Base-by-base conservation (phyloP, 2,329 filamentous ascomycete species). In the Passalora sequoiae region DNA sequence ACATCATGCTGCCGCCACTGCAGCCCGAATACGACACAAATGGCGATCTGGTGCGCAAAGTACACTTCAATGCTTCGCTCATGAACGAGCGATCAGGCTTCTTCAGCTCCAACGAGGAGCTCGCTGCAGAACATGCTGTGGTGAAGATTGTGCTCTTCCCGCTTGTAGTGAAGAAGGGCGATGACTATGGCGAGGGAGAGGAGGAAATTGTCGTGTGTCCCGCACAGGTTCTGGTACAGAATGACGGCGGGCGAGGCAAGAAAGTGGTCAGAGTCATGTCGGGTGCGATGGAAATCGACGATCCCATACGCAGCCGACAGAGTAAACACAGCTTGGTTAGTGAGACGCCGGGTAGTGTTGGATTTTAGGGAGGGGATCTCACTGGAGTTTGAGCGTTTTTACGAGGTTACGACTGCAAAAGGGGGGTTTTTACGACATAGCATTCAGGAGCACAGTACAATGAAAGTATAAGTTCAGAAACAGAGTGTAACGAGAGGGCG, bases 201-300 rank as follows among this genome's bases (percentile, higher is more conserved):
- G 89, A 96, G 55, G 89, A 97, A 72, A 87, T 94, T 52, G 89
- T 97, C 35, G 88, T 98, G 32, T 94, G 85, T 62, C 91, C 91
- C 7, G 92, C 94, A 5, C 91, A 97, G 66, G 92, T 98, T 25
- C 77, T 97, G 48, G 79, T 96, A 41, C 63, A 61, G 19, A 64
- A 60, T 33, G 66, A 68, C 28, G 51, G 46, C n/a, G 54, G 56
- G 3, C 55, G 50, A 35, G 58, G 59, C 2, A 73, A 71, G 58
- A 73, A 72, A 56, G 67, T 74, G 16, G 71, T 74, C 3, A 62
- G 71, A 21, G 69, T 73, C 6, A 59, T 72, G 62, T 72, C 69
- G 53, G 71, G 70, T 2, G 70, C 71, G 6, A 73, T 74, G 70
- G 69, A 70, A 41, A 69, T 73, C 43, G 60, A 64, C 41, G 57